Evolutionary conservation across 1,284 basidiomycete species (phyloP), one percentile per base, ranked within the genome.

Genomic region (Naganishia liquefaciens): DNA sequence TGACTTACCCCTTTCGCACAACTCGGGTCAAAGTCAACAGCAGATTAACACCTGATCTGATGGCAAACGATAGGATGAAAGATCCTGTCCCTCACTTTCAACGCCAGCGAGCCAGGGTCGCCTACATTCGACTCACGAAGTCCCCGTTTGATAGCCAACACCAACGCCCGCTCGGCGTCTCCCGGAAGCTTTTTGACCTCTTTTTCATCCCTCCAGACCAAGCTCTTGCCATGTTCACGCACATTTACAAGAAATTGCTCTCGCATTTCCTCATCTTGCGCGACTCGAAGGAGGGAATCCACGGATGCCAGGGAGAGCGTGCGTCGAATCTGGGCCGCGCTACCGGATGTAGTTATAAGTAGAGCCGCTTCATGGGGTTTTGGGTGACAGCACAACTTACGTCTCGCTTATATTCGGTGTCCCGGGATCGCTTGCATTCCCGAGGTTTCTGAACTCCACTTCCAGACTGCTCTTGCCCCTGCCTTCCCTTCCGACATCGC

Each of bases 171-270:
- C 76, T 86, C 84, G 23, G 89, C 70, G 67, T 87, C 86, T 43
- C 82, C 74, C 7, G 94, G 78, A 68, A 90, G 86, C 1, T 85
- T 84, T 0, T 86, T 85, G 44, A 86, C 86, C 77, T 93, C 88
- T 4, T 90, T 90, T 69, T 85, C 81, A 70, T 89, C 86, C 40
- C 92, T 82, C 91, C 92, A 95, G 1, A 95, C 85, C 72, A 91
- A 69, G 11, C 71, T 74, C 58, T 71, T 71, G 2, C 64, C 76
- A 73, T 2, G 73, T 73, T 50, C 70, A 40, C 0, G 68, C 63
- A 76, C 73, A 23, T 72, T 74, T 1, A 68, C 68, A 19, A 79
- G 42, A 30, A 77, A 65, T 37, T 70, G 69, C 19, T 74, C 74
- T 42, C 77, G 68, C 50, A 76, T 71, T 7, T 66, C 66, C 9